Evolutionary conservation across 257 asterid species (phyloP).

Genomic region (Plantago major): DNA sequence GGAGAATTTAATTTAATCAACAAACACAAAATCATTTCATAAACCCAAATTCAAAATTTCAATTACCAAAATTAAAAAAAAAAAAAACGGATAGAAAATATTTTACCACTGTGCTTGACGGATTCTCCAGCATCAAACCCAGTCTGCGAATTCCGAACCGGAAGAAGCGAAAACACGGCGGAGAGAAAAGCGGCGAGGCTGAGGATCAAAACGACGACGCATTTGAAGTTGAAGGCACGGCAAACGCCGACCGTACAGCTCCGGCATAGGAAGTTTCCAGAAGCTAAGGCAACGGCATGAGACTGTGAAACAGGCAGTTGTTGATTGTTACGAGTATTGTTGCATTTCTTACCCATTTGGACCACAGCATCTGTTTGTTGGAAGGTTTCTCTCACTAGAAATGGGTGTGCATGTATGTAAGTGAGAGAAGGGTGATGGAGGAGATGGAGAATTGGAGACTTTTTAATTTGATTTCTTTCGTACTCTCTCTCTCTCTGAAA

Average conservation of each 20-base stretch:
- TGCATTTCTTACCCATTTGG: constrained; percentile 66
- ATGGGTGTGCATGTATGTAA: constrained; percentile 4
- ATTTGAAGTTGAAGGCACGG: constrained; percentile 45
- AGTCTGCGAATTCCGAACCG: constrained; percentile 25
- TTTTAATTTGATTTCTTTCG: constrained; percentile 8
- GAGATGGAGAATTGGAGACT: neutral
- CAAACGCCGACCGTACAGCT: constrained; percentile 40
- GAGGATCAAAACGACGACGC: constrained; percentile 49
- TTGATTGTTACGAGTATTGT: constrained; percentile 34
- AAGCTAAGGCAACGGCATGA: constrained; percentile 21
- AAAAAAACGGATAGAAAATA: neutral
- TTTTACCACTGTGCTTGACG: constrained; percentile 52
- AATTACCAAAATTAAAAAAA: neutral
- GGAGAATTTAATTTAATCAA: no score
- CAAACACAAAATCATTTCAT: neutral
- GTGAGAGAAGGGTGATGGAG: neutral
- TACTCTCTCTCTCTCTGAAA: constrained; percentile 15
- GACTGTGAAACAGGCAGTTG: constrained; percentile 57
- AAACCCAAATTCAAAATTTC: neutral
- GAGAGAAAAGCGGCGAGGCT: constrained; percentile 49
- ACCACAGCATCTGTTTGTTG: constrained; percentile 62
- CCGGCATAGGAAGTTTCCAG: constrained; percentile 41
- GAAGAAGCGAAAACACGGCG: constrained; percentile 52
- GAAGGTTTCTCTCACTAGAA: neutral
- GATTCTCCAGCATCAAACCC: constrained; percentile 60